phyloP scores from a whole-genome alignment of 345 rosid genomes.

The Leavenworthia alabamica region DNA sequence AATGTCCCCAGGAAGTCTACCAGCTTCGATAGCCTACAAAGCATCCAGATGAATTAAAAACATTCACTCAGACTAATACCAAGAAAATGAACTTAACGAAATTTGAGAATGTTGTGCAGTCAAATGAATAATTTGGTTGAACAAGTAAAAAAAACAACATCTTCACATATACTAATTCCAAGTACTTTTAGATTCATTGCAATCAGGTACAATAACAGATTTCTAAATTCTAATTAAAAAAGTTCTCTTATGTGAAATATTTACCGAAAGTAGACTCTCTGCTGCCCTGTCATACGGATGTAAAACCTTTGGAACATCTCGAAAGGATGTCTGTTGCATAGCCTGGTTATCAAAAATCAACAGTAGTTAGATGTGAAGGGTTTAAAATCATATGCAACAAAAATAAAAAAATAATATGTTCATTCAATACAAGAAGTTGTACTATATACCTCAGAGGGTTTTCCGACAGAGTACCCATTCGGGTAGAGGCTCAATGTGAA shows the following conservation, averaged over 20 bases:
- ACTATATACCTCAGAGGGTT: slow-evolving; percentile 65
- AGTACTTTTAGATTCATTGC: background rate
- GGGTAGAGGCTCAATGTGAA: slow-evolving; percentile 62
- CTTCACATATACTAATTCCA: background rate
- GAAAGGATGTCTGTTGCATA: slow-evolving; percentile 37
- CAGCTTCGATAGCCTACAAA: slow-evolving; percentile 82
- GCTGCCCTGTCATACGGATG: slow-evolving; percentile 88
- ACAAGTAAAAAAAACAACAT: background rate
- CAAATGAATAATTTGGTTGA: background rate
- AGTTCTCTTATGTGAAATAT: background rate
- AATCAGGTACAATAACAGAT: background rate
- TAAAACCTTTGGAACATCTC: slow-evolving; percentile 57
- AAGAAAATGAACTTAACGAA: background rate
- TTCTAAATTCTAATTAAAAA: background rate
- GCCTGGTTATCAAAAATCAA: slow-evolving; percentile 40
- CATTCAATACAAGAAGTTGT: background rate
- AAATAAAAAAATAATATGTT: background rate
- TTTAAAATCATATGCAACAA: background rate
- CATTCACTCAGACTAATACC: slow-evolving; percentile 2
- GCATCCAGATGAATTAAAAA: background rate
- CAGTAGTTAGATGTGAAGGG: background rate
- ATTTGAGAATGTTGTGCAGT: background rate
- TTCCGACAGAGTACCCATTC: slow-evolving; percentile 72
- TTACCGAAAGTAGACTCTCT: slow-evolving; percentile 76
- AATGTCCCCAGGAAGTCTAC: slow-evolving; percentile 77